Percentiles rank a stretch among this genome's conserved stretches.
phyloP scores from a whole-genome alignment of 2,329 filamentous ascomycete species.

The Sclerotinia sclerotiorum region DNA sequence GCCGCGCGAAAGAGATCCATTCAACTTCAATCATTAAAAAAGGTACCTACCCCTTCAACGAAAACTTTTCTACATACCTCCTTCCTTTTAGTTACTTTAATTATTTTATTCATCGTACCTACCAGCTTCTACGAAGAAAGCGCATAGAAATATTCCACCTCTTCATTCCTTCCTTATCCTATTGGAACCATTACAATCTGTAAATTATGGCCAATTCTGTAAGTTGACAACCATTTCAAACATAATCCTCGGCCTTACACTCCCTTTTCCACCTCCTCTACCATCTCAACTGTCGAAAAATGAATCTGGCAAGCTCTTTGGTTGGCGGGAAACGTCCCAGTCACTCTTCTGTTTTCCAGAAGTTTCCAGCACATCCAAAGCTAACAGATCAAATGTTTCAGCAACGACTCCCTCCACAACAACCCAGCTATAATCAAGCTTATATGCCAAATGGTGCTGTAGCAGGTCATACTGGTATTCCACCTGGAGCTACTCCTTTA shows the following conservation, averaged over 20 bases:
- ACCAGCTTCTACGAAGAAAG: background rate
- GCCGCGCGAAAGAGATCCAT: slow-evolving; percentile 9
- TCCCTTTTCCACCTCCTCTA: background rate
- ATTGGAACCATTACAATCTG: slow-evolving; percentile 11
- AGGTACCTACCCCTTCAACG: slow-evolving; percentile 3
- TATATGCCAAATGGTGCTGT: slow-evolving; percentile 64
- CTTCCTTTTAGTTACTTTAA: slow-evolving; percentile 8
- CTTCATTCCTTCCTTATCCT: slow-evolving; percentile 18
- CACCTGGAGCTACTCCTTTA: slow-evolving; percentile 61
- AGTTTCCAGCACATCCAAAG: slow-evolving; percentile 22
- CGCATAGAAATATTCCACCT: slow-evolving; percentile 20
- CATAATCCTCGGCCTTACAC: background rate
- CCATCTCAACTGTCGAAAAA: background rate
- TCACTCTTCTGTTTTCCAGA: slow-evolving; percentile 10
- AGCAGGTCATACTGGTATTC: slow-evolving; percentile 47
- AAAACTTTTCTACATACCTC: slow-evolving; percentile 1
- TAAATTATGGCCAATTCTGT: slow-evolving; percentile 25
- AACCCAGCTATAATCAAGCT: slow-evolving; percentile 40
- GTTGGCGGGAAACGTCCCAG: background rate
- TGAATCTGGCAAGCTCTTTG: background rate
- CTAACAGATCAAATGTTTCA: slow-evolving; percentile 33
- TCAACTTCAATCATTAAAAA: slow-evolving; percentile 12
- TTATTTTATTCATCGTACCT: slow-evolving; percentile 1
- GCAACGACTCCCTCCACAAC: slow-evolving; percentile 41
- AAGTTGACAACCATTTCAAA: slow-evolving; percentile 13